Conservation (phyloP, 2,329 filamentous ascomycete species). For the Fusarium penzigii region DNA sequence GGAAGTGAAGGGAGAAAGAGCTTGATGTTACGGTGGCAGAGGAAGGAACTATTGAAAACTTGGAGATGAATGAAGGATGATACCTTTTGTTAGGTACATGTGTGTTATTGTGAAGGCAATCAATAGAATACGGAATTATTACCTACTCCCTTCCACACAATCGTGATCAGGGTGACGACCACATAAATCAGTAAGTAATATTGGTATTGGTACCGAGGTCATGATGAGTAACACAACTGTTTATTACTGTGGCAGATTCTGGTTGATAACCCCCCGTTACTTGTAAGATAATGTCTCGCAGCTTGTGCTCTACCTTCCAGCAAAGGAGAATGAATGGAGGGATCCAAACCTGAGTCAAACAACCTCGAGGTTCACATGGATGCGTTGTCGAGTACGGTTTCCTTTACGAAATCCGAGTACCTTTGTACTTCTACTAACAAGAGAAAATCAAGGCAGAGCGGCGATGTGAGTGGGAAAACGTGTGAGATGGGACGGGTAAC, state of each 20-base stretch:
- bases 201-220: too few species aligned
- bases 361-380: neutral
- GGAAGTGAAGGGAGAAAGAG: neutral
- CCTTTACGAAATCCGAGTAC: neutral
- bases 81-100: neutral
- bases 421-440: neutral
- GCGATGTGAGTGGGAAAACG: conserved; percentile 26
- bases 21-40: neutral
- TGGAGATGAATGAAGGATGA: neutral
- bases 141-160: too few species aligned
- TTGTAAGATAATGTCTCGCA: neutral
- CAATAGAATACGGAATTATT: neutral
- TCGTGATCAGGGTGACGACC: too few species aligned
- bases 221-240: too few species aligned
- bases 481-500: conserved; percentile 10
- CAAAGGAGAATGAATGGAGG: neutral
- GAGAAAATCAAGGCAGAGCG: conserved; percentile 4
- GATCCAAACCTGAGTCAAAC: neutral
- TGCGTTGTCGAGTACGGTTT: neutral
- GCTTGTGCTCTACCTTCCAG: too few species aligned
- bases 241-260: neutral
- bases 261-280: neutral
- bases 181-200: too few species aligned
- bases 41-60: neutral
- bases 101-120: neutral